Percentiles rank a stretch among this genome's conserved stretches.
Evolutionary conservation across 257 asterid genomes (phyloP).

Genomic region (Craterostigma plantagineum): DNA sequence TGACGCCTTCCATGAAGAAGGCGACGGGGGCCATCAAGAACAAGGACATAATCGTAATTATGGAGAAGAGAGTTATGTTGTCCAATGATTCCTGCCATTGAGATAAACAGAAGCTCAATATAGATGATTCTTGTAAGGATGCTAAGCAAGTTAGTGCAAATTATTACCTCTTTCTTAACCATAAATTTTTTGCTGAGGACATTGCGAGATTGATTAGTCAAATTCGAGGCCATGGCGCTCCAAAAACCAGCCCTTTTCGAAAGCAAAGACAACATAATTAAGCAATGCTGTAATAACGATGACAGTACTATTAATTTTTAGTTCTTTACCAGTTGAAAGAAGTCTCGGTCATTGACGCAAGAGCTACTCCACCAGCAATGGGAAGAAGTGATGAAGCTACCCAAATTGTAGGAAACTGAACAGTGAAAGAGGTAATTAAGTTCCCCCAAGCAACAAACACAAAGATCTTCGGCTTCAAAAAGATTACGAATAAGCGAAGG

Average conservation of each 20-base stretch:
- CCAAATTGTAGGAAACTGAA: slow-evolving; percentile 64
- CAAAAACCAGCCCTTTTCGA: slow-evolving; percentile 82
- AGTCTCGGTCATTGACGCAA: slow-evolving; percentile 84
- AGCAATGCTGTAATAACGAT: not conserved
- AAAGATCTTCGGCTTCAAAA: no score
- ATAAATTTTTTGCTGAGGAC: slow-evolving; percentile 91
- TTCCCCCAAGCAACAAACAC: not conserved
- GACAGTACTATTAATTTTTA: slow-evolving; percentile 4
- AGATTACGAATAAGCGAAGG: not conserved
- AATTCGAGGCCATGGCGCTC: slow-evolving; percentile 99
- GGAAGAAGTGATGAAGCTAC: slow-evolving; percentile 83
- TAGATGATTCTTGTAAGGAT: not conserved
- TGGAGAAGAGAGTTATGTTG: slow-evolving; percentile 28
- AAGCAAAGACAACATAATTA: slow-evolving; percentile 9
- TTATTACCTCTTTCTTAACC: slow-evolving; percentile 90
- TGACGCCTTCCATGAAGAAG: slow-evolving; percentile 33
- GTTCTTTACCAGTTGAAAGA: slow-evolving; percentile 66
- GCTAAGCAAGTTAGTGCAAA: not conserved
- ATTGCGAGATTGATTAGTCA: slow-evolving; percentile 87
- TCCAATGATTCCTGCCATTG: slow-evolving; percentile 35
- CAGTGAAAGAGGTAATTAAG: not conserved
- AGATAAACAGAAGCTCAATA: slow-evolving; percentile 6
- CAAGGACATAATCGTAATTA: slow-evolving; percentile 40
- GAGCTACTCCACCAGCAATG: slow-evolving; percentile 81
- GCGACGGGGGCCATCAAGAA: slow-evolving; percentile 27